A percentile compares a stretch with the other conserved stretches of the same genome.
Evolutionary conservation across 2,329 filamentous ascomycete species (phyloP).

Genomic region (Fusarium fujikuroi): DNA sequence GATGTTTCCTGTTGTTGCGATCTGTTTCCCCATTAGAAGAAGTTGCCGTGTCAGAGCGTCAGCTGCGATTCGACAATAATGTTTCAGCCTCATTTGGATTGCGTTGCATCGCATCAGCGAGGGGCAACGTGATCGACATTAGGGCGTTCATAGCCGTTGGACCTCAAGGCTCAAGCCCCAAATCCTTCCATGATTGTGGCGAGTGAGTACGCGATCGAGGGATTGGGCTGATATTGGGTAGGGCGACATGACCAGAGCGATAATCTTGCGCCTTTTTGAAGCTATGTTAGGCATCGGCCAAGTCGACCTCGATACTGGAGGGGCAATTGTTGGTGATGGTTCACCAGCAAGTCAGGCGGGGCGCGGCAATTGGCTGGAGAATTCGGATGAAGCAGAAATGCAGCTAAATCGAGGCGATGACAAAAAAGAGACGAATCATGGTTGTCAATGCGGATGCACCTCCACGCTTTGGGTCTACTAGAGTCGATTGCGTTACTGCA

Average conservation of each 20-base stretch:
- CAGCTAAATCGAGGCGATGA: conserved; percentile 4
- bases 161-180: conserved; percentile 15
- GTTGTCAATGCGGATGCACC: background rate
- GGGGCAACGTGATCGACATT: conserved; percentile 42
- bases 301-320: background rate
- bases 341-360: conserved; percentile 6
- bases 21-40: conserved; percentile 4
- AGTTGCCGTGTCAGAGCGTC: conserved; percentile 8
- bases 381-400: conserved; percentile 3
- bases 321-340: background rate
- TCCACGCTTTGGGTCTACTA: conserved; percentile 8
- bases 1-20: conserved; percentile 11
- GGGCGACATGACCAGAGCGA: conserved; percentile 18
- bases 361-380: conserved; percentile 1
- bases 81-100: conserved; percentile 38
- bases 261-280: background rate
- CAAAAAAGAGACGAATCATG: conserved; percentile 23
- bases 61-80: conserved; percentile 29
- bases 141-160: conserved; percentile 23
- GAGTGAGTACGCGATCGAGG: conserved; percentile 6
- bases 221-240: conserved; percentile 36
- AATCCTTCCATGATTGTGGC: conserved; percentile 23
- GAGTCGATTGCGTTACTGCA: background rate
- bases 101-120: conserved; percentile 39
- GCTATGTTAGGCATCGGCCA: conserved; percentile 6